Evolutionary conservation across 148 eudicot genomes (phyloP), one percentile per base, ranked within the genome.

Genomic region (Diospyros kaki): DNA sequence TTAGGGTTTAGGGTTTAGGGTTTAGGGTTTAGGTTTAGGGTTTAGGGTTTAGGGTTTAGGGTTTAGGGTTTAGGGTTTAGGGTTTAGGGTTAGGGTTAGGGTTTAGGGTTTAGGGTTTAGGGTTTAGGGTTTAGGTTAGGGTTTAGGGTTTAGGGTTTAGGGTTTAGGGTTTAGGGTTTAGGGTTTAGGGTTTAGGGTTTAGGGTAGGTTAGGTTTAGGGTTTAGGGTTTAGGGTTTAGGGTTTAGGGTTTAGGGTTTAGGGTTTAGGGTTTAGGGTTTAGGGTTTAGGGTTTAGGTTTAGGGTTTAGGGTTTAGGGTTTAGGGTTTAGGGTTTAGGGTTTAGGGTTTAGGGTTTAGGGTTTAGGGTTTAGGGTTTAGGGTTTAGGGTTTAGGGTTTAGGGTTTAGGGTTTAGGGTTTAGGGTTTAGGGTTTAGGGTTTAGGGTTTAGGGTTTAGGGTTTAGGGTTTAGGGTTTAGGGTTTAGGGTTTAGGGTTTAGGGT

Each of bases 381-480:
- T n/a, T 76, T 69, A 66, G 79, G 73, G 59, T 76, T 69, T 45
- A 66, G 79, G 73, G 59, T 76, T 69, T 45, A 66, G 79, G 79
- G 59, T 68, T 76, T n/a, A 58, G 79, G 79, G 56, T 76, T 76
- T 54, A 65, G 79, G 79, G 56, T n/a, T 76, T 68, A 69, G 79
- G 79, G 79, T 76, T 76, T 76, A 68, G 79, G 79, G 79, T 76
- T 76, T 76, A 68, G 79, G 79, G 79, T 76, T 76, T 76, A 58
- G 73, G 79, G 79, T 68, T 76, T 76, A 68, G 79, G 79, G 79
- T 76, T 76, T 76, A 68, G 79, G 79, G 79, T 76, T 76, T 63
- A 59, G 79, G 79, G 73, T 76, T 71, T 71, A 71, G 73, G 73
- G 73, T 71, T 71, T 71, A 71, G 73, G 73, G 73, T 48, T 69